A percentile compares a stretch with the other conserved stretches of the same genome.
Conservation (phyloP, 192 early-diverging fungal species). For the Coemansia sp. region DNA sequence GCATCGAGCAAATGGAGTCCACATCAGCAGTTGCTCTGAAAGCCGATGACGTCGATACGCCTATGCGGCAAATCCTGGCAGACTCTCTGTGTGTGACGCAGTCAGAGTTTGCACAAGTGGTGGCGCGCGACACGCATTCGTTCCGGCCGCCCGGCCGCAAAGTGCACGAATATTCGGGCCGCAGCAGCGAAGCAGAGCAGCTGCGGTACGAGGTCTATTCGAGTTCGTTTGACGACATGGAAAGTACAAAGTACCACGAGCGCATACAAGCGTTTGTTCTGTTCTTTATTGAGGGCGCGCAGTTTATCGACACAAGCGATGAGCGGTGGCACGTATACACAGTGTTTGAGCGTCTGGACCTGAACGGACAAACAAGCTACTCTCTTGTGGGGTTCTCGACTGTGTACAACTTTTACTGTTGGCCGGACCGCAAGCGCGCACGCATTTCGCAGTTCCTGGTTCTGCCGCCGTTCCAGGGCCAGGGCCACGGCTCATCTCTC, state of each 20-base stretch:
- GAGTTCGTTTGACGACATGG: slow-evolving; percentile 61
- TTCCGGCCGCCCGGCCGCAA: slow-evolving; percentile 83
- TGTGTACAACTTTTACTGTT: slow-evolving; percentile 83
- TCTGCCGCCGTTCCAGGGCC: slow-evolving; percentile 83
- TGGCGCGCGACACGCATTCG: slow-evolving; percentile 57
- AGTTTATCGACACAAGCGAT: slow-evolving; percentile 80
- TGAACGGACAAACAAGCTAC: slow-evolving; percentile 58
- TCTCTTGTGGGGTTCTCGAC: slow-evolving; percentile 81
- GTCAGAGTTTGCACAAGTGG: slow-evolving; percentile 63
- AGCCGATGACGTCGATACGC: slow-evolving; percentile 65
- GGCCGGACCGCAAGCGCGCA: slow-evolving; percentile 73
- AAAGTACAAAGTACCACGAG: slow-evolving; percentile 75
- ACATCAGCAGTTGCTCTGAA: slow-evolving; percentile 31
- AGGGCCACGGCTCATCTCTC: slow-evolving; percentile 77
- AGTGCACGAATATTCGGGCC: slow-evolving; percentile 63
- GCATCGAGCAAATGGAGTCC: slow-evolving; percentile 57
- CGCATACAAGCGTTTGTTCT: slow-evolving; percentile 78
- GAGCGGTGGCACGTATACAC: slow-evolving; percentile 76
- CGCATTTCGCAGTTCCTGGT: slow-evolving; percentile 94
- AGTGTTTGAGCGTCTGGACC: slow-evolving; percentile 58
- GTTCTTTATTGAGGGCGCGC: slow-evolving; percentile 88
- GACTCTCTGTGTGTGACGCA: slow-evolving; percentile 59
- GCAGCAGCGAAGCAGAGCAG: slow-evolving; percentile 11
- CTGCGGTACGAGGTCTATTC: slow-evolving; percentile 70
- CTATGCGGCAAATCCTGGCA: slow-evolving; percentile 58